Evolutionary conservation across 192 early-diverging fungal species (phyloP).

Genomic region (Coemansia sp.): DNA sequence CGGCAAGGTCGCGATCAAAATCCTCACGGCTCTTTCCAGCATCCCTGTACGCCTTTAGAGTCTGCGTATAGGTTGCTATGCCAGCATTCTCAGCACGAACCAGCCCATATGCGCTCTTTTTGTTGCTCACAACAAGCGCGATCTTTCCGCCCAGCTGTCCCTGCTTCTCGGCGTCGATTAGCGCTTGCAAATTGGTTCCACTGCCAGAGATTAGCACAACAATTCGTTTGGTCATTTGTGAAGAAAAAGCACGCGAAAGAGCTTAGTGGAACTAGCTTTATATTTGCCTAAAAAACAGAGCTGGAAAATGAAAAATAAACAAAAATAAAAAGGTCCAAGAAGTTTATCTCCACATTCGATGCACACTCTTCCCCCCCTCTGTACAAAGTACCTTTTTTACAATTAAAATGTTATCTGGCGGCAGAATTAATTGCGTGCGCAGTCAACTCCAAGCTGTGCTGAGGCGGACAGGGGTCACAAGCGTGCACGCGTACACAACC

Average conservation of each 20-base stretch:
- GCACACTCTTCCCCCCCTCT: too few species aligned
- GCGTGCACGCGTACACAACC: constrained; percentile 29
- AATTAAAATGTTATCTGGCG: neutral
- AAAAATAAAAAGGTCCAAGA: neutral
- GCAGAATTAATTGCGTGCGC: neutral
- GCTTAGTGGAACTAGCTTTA: neutral
- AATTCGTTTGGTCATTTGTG: constrained; percentile 53
- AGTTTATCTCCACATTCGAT: too few species aligned
- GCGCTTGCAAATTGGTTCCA: constrained; percentile 95
- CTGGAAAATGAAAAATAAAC: neutral
- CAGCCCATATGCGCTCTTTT: constrained; percentile 84
- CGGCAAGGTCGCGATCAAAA: constrained; percentile 88
- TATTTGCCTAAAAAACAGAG: too few species aligned
- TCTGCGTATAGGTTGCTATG: constrained; percentile 82
- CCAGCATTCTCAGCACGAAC: constrained; percentile 75
- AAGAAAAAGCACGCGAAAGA: neutral
- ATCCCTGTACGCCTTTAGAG: constrained; percentile 86
- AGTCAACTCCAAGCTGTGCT: neutral
- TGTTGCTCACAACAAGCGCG: constrained; percentile 89
- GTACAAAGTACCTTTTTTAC: neutral
- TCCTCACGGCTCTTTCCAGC: constrained; percentile 80
- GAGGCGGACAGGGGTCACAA: neutral
- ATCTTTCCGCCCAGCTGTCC: constrained; percentile 68
- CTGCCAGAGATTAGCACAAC: constrained; percentile 95
- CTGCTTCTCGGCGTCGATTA: constrained; percentile 77